Evolutionary conservation across 2,329 filamentous ascomycete species (phyloP), one percentile per base, ranked within the genome.

Genomic region (Pseudogymnoascus sp.): DNA sequence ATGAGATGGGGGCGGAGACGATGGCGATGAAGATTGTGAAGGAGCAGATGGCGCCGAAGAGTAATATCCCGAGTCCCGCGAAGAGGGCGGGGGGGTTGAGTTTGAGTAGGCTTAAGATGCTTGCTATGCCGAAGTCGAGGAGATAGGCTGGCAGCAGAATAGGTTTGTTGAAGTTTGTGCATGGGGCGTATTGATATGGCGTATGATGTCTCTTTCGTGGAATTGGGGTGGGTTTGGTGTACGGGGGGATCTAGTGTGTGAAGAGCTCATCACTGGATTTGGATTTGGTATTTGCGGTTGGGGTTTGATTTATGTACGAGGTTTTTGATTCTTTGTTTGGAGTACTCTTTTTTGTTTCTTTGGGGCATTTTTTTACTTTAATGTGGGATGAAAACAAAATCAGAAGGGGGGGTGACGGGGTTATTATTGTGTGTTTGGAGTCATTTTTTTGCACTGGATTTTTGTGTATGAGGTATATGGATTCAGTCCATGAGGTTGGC

Each of bases 81-180:
- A 84, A 83, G 77, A 59, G 16, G 25, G 28, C 47, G 63, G 65
- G 65, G 23, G 76, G 79, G 23, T 72, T 87, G 63, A 86, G 79
- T 66, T 71, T 86, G 64, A 85, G 82, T 70, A 78, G 85, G 65
- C 76, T 87, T 63, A 82, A 85, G 69, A 82, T 84, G 80, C 79
- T 87, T 23, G 80, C 85, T 56, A 78, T 78, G 50, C 84, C 84
- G 1, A 87, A 87, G 76, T 73, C 78, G 66, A 79, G 84, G 64
- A 80, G 74, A 65, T 83, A 75, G 66, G n/a, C 8, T 25, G 23
- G 23, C 10, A 25, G 44, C 4, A 5, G 44, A 50, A 12, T 2
- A 6, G 28, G 12, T 14, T 31, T 21, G 21, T 53, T 18, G 31
- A 12, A 12, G 18, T 11, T 21, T 53, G 16, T 53, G 12, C 11